phyloP scores from a whole-genome alignment of 495 filamentous ascomycete species.

The Hypomontagnella monticulosa region DNA sequence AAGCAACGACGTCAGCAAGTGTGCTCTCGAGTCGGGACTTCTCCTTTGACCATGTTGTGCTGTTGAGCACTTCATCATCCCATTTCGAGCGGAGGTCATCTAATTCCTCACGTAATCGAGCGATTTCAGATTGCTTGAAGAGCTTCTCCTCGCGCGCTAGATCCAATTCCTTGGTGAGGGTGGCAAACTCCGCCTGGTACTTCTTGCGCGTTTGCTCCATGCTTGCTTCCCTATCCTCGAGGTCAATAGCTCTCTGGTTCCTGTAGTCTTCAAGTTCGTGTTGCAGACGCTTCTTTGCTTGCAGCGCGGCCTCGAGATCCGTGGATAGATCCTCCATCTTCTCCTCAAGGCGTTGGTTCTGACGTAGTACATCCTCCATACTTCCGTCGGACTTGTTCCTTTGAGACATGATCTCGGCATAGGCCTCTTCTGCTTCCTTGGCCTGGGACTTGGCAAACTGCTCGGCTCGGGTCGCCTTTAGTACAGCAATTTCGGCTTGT shows the following conservation, averaged over 20 bases:
- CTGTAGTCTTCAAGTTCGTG: slow-evolving; percentile 98
- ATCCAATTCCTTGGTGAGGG: slow-evolving; percentile 89
- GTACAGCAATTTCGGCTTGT: slow-evolving; percentile 92
- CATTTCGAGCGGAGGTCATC: slow-evolving; percentile 96
- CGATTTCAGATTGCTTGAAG: slow-evolving; percentile 69
- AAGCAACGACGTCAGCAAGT: slow-evolving; percentile 86
- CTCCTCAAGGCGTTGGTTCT: slow-evolving; percentile 89
- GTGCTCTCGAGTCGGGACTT: slow-evolving; percentile 92
- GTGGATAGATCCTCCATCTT: slow-evolving; percentile 91
- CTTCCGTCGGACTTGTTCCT: slow-evolving; percentile 87
- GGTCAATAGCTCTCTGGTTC: slow-evolving; percentile 91
- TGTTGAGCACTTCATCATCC: slow-evolving; percentile 98
- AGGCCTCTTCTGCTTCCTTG: slow-evolving; percentile 89
- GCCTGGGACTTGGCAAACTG: slow-evolving; percentile 91
- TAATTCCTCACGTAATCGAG: slow-evolving; percentile 87
- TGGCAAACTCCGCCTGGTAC: slow-evolving; percentile 92
- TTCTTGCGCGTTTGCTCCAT: slow-evolving; percentile 98
- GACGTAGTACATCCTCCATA: slow-evolving; percentile 89
- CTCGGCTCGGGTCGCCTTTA: slow-evolving; percentile 91
- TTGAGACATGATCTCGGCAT: slow-evolving; percentile 89
- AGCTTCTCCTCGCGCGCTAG: slow-evolving; percentile 86
- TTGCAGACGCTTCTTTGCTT: slow-evolving; percentile 94
- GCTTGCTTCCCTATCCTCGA: slow-evolving; percentile 94
- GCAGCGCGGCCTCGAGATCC: slow-evolving; percentile 84
- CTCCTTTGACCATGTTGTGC: slow-evolving; percentile 98